phyloP scores from a whole-genome alignment of 2,329 filamentous ascomycete genomes.

The Cladobotryum protrusum region DNA sequence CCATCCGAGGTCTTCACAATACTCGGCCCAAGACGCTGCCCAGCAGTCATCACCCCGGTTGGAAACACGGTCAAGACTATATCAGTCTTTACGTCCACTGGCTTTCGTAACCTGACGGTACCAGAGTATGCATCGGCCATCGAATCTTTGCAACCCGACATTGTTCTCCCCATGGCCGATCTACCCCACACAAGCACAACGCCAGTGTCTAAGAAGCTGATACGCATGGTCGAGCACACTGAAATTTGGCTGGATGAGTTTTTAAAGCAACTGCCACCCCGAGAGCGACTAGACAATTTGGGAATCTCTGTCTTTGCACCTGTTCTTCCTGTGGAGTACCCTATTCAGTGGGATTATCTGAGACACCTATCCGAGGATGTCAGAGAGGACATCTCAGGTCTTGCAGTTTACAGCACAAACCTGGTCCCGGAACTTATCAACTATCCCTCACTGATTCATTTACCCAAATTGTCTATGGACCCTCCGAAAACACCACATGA shows the following conservation, averaged over 20 bases:
- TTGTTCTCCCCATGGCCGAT: slow-evolving; percentile 74
- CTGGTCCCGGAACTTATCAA: slow-evolving; percentile 60
- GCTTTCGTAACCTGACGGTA: slow-evolving; percentile 66
- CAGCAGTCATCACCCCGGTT: slow-evolving; percentile 65
- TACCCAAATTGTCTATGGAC: slow-evolving; percentile 72
- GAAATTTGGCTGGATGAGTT: slow-evolving; percentile 74
- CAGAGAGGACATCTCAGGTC: slow-evolving; percentile 50
- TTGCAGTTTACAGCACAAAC: slow-evolving; percentile 73
- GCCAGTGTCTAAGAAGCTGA: slow-evolving; percentile 64
- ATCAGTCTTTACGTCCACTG: slow-evolving; percentile 78
- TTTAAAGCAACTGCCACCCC: slow-evolving; percentile 33
- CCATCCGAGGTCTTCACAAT: slow-evolving; percentile 61
- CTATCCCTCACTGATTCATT: slow-evolving; percentile 45
- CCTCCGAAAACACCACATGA: slow-evolving; percentile 66
- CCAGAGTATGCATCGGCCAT: slow-evolving; percentile 63
- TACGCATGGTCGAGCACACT: slow-evolving; percentile 81
- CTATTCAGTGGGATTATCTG: slow-evolving; percentile 75
- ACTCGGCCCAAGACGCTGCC: slow-evolving; percentile 70
- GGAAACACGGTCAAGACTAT: slow-evolving; percentile 66
- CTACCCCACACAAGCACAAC: slow-evolving; percentile 43
- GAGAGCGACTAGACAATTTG: slow-evolving; percentile 20
- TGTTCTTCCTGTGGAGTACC: slow-evolving; percentile 67
- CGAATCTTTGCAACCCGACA: slow-evolving; percentile 65
- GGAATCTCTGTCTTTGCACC: slow-evolving; percentile 52
- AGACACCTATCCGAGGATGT: slow-evolving; percentile 62